These are phyloP conservation scores for Penicillium occitanis DNA, from an alignment of 2,329 filamentous ascomycete species.

Conservation along the genomic window DNA sequence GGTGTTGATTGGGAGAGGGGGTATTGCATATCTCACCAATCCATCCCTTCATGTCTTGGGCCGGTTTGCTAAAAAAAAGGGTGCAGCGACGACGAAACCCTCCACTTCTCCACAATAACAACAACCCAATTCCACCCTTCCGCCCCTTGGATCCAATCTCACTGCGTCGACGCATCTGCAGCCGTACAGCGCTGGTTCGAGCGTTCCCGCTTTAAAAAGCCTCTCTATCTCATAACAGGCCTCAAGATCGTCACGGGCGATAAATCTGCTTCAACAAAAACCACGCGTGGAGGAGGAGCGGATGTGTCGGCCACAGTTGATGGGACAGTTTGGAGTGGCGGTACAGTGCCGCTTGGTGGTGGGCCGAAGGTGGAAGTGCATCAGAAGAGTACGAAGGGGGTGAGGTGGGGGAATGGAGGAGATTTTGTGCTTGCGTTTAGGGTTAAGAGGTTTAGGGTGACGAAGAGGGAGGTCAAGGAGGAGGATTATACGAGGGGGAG, in stretches of 20 bases:
- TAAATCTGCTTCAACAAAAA: not conserved
- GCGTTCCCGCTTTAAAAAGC: not conserved
- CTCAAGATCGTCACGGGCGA: not conserved
- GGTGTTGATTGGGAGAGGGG: not conserved
- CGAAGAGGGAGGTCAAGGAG: not conserved
- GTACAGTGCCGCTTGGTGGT: not conserved
- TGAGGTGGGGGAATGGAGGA: not conserved
- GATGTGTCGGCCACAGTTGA: not conserved
- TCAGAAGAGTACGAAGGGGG: not conserved
- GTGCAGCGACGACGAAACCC: not conserved
- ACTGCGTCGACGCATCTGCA: not conserved
- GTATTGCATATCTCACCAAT: not conserved
- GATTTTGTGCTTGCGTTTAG: conserved; percentile 10
- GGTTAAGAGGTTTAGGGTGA: not conserved
- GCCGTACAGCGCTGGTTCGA: not conserved
- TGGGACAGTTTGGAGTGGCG: not conserved
- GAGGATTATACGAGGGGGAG: not conserved
- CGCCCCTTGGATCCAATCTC: not conserved
- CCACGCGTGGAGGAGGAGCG: not conserved
- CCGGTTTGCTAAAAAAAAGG: too few relatives aligned
- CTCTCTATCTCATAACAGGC: not conserved
- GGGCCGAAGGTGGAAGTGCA: not conserved
- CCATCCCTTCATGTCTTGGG: too few relatives aligned
- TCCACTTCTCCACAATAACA: not conserved
- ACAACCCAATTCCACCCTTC: conserved; percentile 4